phyloP scores from a whole-genome alignment of 768 basidiomycete genomes.

The Paxillus involutus region DNA sequence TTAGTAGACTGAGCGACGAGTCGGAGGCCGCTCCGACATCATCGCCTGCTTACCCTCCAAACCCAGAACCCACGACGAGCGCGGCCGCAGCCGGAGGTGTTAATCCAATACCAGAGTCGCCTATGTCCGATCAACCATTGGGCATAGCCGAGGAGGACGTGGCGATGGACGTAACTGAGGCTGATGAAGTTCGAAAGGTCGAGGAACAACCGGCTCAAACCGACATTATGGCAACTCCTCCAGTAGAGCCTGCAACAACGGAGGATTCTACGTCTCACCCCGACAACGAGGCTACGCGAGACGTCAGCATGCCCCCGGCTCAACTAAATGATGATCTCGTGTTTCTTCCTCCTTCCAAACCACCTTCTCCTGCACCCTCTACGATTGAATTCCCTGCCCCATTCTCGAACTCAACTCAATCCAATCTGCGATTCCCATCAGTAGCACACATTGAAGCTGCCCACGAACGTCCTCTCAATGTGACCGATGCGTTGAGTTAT shows the following conservation, averaged over 20 bases:
- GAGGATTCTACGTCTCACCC: constrained; percentile 7
- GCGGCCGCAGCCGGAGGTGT: constrained; percentile 5
- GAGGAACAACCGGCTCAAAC: constrained; percentile 11
- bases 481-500: constrained; percentile 61
- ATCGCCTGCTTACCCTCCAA: neutral
- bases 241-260: constrained; percentile 8
- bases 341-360: constrained; percentile 1
- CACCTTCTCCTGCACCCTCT: constrained; percentile 14
- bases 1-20: neutral
- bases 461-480: constrained; percentile 51
- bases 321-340: constrained; percentile 10
- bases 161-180: constrained; percentile 23
- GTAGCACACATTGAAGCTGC: constrained; percentile 23
- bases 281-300: constrained; percentile 14
- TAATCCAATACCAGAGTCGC: neutral
- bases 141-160: constrained; percentile 21
- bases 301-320: constrained; percentile 25
- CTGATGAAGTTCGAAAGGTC: constrained; percentile 6
- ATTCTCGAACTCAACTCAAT: neutral
- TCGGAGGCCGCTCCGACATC: neutral
- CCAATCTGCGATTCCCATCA: constrained; percentile 16
- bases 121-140: constrained; percentile 23
- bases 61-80: constrained; percentile 10
- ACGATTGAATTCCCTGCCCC: constrained; percentile 7
- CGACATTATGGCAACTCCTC: constrained; percentile 5